Base-by-base conservation (phyloP, 1,284 basidiomycete genomes). In the Malassezia slooffiae region DNA sequence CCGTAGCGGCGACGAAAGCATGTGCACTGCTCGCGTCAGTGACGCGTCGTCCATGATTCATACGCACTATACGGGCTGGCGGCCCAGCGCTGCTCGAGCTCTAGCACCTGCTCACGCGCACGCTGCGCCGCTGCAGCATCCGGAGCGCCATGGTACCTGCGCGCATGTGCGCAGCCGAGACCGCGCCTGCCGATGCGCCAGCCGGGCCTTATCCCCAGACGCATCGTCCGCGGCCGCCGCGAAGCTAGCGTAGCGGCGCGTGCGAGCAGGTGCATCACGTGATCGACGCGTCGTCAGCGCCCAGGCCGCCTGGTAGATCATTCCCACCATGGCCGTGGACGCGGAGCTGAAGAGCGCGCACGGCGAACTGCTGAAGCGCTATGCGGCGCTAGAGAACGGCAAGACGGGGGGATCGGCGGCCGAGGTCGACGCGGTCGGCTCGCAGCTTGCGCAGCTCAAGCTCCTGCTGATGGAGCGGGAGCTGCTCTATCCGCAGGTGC, bases 391-490 rank as follows among this genome's bases (percentile, higher is more conserved):
- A 15, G 16, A 39, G 21, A 10, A 24, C 15, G 21, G 23, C 21
- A 36, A 31, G n/a, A 8, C 12, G 1, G 30, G 15, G 6, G 10
- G n/a, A 12, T 9, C 15, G 12, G 8, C 22, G 3, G 24, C 40
- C 2, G 17, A 38, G 10, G 46, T 62, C 15, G 24, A 46, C 2
- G 17, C 41, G 10, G 46, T 62, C 15, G 47, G 50, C 13, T 38
- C 50, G 6, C 46, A 58, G 28, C 51, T 68, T 10, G 51, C 61
- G 17, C 52, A 53, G 48, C 54, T 60, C 38, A 68, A 90, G 83
- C 76, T 88, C 59, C 80, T 80, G 34, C 73, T 91, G 38, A 81
- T 85, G 53, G 76, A 86, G 60, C 75, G 79, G 15, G 83, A 84
- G 17, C 74, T 90, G 10, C 74, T 89, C 8, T 41, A 76, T 79